Evolutionary conservation across 495 filamentous ascomycete genomes (phyloP).

Genomic region (Neurospora sublineolata): DNA sequence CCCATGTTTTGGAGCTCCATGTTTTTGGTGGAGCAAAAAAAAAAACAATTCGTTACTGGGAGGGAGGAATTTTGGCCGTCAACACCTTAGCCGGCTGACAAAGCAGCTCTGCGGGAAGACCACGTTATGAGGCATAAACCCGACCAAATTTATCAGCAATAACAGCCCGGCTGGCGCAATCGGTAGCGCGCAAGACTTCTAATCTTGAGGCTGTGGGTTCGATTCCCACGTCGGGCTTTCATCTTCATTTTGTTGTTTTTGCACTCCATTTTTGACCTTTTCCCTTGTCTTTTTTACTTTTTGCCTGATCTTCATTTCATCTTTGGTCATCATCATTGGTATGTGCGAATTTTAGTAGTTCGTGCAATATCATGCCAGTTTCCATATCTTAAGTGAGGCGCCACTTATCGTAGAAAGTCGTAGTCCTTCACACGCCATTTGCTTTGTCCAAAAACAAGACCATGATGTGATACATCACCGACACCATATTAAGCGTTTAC

Average conservation of each 20-base stretch:
- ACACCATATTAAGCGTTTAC: not conserved
- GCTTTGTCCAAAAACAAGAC: not conserved
- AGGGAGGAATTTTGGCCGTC: not conserved
- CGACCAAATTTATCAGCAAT: not conserved
- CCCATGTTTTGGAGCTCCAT: not conserved
- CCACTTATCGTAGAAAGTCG: not conserved
- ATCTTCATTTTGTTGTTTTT: accelerated
- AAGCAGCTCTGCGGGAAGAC: not conserved
- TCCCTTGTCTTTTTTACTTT: not conserved
- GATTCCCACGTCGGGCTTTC: not conserved
- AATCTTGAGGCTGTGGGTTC: not conserved
- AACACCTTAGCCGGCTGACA: not conserved
- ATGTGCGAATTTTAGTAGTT: not conserved
- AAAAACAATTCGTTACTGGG: not conserved
- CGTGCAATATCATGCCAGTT: not conserved
- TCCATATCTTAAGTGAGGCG: not conserved
- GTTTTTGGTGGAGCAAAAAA: not conserved
- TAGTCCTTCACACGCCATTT: not conserved
- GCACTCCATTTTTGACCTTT: not conserved
- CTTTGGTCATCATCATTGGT: not conserved
- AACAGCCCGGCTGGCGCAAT: not conserved
- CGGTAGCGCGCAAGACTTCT: not conserved
- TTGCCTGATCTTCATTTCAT: not conserved
- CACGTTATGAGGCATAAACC: not conserved
- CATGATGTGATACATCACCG: not conserved